These are phyloP conservation scores for Xerocomus brunneocitrinus DNA, from an alignment of 768 basidiomycete species.

Conservation along the genomic window DNA sequence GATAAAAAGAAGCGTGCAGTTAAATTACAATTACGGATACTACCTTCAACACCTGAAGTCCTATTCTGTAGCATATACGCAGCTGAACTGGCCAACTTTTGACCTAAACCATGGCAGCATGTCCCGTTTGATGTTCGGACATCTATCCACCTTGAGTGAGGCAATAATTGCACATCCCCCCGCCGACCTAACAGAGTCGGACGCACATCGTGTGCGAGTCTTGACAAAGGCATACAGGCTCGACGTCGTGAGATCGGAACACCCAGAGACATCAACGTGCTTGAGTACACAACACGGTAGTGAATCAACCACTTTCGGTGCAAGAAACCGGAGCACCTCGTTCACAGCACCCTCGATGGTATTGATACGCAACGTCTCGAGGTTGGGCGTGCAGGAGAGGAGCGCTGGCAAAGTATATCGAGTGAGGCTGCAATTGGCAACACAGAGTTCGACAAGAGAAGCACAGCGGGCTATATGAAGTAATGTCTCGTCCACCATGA, in stretches of 20 bases:
- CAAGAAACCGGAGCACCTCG: conserved; percentile 41
- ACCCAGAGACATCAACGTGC: conserved; percentile 54
- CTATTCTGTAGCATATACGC: conserved; percentile 54
- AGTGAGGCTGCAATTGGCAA: conserved; percentile 34
- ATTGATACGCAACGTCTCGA: conserved; percentile 43
- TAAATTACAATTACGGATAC: too few species aligned
- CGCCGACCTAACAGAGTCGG: conserved; percentile 14
- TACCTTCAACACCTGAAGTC: conserved; percentile 22
- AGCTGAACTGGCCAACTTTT: conserved; percentile 51
- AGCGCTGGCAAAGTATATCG: conserved; percentile 24
- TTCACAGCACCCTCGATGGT: conserved; percentile 33
- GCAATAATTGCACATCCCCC: conserved; percentile 29
- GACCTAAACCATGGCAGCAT: conserved; percentile 59
- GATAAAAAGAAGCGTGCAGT: too few species aligned
- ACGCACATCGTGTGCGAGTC: conserved; percentile 32
- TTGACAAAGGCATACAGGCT: conserved; percentile 52
- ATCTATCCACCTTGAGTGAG: conserved; percentile 51
- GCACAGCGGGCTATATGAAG: conserved; percentile 16
- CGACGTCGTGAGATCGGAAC: conserved; percentile 49
- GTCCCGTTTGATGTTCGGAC: conserved; percentile 49
- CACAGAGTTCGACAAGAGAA: conserved; percentile 37
- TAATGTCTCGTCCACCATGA: conserved; percentile 20
- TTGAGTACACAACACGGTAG: conserved; percentile 43
- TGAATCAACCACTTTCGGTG: conserved; percentile 13
- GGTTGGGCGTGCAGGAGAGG: conserved; percentile 33